Evolutionary conservation across 164 flowering plant species (phyloP).

Genomic region (Vitis rupestris): DNA sequence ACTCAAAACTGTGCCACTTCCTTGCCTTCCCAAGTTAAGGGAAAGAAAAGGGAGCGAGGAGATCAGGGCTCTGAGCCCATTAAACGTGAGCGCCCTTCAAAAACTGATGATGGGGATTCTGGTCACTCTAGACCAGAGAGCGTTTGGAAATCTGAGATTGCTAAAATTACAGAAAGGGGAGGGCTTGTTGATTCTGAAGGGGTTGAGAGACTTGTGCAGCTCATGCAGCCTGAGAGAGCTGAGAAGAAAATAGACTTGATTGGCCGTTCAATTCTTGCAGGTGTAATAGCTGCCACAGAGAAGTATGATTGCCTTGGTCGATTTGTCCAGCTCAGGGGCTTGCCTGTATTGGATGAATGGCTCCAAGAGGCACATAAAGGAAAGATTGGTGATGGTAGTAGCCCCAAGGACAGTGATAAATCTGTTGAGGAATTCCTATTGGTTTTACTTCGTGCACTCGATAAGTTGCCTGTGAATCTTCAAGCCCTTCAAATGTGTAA

Average conservation of each 20-base stretch:
- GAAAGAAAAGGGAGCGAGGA: conserved; percentile 75
- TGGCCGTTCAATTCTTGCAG: conserved; percentile 66
- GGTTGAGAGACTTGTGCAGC: conserved; percentile 75
- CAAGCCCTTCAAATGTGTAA: conserved; percentile 76
- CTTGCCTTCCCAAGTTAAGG: conserved; percentile 65
- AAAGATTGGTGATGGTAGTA: conserved; percentile 59
- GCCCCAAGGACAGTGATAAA: conserved; percentile 65
- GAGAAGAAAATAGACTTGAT: conserved; percentile 69
- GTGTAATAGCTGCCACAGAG: conserved; percentile 76
- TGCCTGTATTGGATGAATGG: conserved; percentile 88
- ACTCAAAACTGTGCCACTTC: conserved; percentile 50
- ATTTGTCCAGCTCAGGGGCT: conserved; percentile 82
- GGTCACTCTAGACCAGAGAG: conserved; percentile 45
- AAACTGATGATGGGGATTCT: conserved; percentile 66
- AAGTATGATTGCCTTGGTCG: conserved; percentile 67
- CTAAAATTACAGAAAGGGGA: conserved; percentile 73
- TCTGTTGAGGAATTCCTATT: conserved; percentile 80
- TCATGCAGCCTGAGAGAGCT: conserved; percentile 61
- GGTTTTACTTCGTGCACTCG: conserved; percentile 84
- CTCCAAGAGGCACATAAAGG: conserved; percentile 90
- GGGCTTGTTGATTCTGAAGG: conserved; percentile 70
- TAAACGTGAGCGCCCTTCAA: conserved; percentile 61
- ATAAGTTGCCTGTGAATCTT: conserved; percentile 88
- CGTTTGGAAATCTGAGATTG: conserved; percentile 61
- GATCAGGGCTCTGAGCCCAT: conserved; percentile 66